Evolutionary conservation across 1,139 yeast species (phyloP), one percentile per base, ranked within the genome.

Genomic region (Lodderomyces jiufengensis): DNA sequence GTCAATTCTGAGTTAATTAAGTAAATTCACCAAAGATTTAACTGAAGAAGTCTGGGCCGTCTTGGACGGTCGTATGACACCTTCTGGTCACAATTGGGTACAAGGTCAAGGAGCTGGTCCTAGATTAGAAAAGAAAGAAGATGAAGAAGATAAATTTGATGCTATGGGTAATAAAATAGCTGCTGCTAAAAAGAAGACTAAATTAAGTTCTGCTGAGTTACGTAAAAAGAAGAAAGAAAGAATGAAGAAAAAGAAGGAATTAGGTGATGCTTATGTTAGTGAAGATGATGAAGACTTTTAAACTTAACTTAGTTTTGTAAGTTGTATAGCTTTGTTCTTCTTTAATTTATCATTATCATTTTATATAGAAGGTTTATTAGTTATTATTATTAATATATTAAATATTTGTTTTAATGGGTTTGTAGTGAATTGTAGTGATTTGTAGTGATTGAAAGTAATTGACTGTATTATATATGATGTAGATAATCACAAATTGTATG

Each of bases 171-270:
- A 92, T 95, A 92, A 92, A 94, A 81, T 92, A 73, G 90, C 87
- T 59, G 75, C 84, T 66, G 87, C 78, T 68, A 87, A 88, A 86
- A 92, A 92, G 94, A 90, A 85, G 84, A 79, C 79, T 73, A 92
- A 90, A 85, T 80, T 92, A 67, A 84, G 97, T 54, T 90, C 97
- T 64, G 97, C 98, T 54, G 98, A 92, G 75, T 80, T 92, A 70
- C 86, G 98, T 82, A 92, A 92, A 96, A 92, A 92, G 95, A 92
- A 92, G 97, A 92, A 92, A 95, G 98, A 92, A 78, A 88, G 98
- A 83, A 90, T 92, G 97, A 87, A 85, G 86, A 92, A 90, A 94
- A 92, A 92, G 97, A 92, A 92, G 95, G 95, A 84, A 72, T 73
- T 88, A 69, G 97, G 97, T 80, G 98, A 92, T 65, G 97, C 95